Conservation (phyloP, 345 rosid genomes). For the Syzygium aromaticum region DNA sequence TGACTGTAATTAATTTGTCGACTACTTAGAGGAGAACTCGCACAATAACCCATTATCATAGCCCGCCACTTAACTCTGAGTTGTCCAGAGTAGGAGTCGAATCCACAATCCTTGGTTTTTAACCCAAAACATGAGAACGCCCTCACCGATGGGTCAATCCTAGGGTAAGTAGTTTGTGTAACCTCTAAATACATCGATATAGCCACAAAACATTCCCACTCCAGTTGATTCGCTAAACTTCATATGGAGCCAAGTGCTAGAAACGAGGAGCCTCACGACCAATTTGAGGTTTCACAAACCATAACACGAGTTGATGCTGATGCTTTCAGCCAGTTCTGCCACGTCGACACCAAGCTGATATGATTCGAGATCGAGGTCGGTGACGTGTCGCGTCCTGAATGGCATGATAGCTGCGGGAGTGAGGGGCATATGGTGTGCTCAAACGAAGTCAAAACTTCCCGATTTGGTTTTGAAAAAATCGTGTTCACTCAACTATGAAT, state of each 20-base stretch:
- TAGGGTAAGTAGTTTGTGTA: neutral
- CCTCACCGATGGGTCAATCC: neutral
- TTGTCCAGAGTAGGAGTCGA: neutral
- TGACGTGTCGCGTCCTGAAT: neutral
- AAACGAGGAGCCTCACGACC: neutral
- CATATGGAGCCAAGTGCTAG: neutral
- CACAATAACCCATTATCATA: neutral
- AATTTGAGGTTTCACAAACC: neutral
- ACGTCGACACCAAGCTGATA: neutral
- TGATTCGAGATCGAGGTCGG: neutral
- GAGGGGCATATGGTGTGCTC: neutral
- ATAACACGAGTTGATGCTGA: too few species aligned
- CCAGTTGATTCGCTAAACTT: neutral
- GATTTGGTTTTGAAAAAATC: neutral
- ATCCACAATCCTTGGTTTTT: neutral
- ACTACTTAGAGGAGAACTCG: neutral
- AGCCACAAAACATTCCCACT: neutral
- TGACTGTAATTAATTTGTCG: neutral
- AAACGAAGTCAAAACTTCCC: neutral
- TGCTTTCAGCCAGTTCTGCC: neutral
- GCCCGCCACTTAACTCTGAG: neutral
- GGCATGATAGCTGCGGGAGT: neutral
- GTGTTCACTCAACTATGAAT: neutral
- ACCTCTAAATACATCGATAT: neutral
- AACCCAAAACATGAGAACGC: neutral